These are phyloP conservation scores for Syncephalastrum contaminatum DNA, from an alignment of 371 early-diverging fungal genomes.

Conservation along the genomic window DNA sequence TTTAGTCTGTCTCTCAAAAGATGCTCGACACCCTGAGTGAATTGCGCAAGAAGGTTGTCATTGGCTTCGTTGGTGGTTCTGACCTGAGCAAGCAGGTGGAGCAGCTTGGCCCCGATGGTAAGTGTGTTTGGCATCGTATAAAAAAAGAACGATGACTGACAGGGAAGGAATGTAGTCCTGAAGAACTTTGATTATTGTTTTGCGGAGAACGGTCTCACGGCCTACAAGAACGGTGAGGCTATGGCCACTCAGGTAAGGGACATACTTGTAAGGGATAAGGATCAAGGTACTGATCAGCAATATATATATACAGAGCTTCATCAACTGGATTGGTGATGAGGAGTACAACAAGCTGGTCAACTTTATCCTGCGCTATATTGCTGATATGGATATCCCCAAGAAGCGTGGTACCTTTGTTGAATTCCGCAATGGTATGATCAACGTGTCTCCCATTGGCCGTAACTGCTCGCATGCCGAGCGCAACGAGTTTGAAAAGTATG, in stretches of 20 bases:
- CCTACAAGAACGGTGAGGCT: conserved; percentile 81
- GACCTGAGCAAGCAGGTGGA: conserved; percentile 98
- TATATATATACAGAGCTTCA: conserved; percentile 81
- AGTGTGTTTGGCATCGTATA: conserved; percentile 1
- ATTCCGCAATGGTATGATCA: conserved; percentile 99
- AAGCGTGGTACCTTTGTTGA: conserved; percentile 99
- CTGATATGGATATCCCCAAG: conserved; percentile 93
- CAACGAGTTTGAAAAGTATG: conserved; percentile 91
- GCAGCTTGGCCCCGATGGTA: conserved; percentile 92
- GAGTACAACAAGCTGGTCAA: conserved; percentile 93
- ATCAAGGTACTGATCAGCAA: not conserved
- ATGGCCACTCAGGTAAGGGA: conserved; percentile 75
- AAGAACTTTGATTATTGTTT: conserved; percentile 97
- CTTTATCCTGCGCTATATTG: conserved; percentile 93
- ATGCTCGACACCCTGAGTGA: conserved; percentile 81
- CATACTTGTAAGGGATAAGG: not conserved
- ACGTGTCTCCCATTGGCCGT: conserved; percentile 98
- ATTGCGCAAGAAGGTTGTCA: conserved; percentile 87
- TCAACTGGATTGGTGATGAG: conserved; percentile 95
- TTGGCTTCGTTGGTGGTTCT: conserved; percentile 99
- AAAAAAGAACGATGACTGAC: not conserved
- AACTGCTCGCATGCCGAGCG: conserved; percentile 96
- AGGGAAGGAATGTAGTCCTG: conserved; percentile 42
- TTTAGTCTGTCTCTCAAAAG: conserved; percentile 64
- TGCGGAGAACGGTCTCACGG: conserved; percentile 99